Conservation (phyloP, 352 stramenopile genomes). For the Pythium biforme region DNA sequence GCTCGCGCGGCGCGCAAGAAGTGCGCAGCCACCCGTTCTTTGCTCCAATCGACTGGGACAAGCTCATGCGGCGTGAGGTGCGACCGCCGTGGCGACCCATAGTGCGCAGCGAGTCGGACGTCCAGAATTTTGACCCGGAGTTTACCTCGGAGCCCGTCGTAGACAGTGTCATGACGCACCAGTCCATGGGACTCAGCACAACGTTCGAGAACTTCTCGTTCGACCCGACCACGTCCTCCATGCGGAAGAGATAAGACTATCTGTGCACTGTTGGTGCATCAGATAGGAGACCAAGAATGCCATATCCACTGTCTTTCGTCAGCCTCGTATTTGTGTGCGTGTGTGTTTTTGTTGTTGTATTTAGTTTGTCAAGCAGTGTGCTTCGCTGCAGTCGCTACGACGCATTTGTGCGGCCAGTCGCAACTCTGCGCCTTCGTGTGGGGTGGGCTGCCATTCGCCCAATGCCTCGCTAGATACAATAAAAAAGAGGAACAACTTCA, state of each 20-base stretch:
- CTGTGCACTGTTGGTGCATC: not conserved
- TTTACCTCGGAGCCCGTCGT: conserved; percentile 77
- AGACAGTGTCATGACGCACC: conserved; percentile 68
- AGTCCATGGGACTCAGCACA: conserved; percentile 55
- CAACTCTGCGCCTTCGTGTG: not conserved
- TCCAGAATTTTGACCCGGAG: conserved; percentile 75
- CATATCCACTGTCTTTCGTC: too few relatives aligned
- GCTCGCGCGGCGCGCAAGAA: conserved; percentile 54
- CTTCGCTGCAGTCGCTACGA: not conserved
- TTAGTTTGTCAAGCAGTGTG: not conserved
- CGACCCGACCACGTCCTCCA: conserved; percentile 50
- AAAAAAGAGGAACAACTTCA: not conserved
- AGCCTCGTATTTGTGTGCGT: not conserved
- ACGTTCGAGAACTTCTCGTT: conserved; percentile 81
- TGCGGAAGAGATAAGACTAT: not conserved
- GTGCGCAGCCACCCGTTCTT: conserved; percentile 89
- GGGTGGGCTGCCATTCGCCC: conserved; percentile 1
- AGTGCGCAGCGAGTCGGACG: conserved; percentile 69
- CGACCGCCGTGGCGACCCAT: conserved; percentile 58
- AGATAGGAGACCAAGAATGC: not conserved
- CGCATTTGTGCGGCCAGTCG: too few relatives aligned
- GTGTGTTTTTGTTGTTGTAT: conserved; percentile 1
- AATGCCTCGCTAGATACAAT: not conserved
- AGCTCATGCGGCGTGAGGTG: conserved; percentile 60
- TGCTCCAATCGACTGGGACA: conserved; percentile 74